phyloP scores from a whole-genome alignment of 2,329 filamentous ascomycete genomes.

The Myriosclerotinia duriaeana region DNA sequence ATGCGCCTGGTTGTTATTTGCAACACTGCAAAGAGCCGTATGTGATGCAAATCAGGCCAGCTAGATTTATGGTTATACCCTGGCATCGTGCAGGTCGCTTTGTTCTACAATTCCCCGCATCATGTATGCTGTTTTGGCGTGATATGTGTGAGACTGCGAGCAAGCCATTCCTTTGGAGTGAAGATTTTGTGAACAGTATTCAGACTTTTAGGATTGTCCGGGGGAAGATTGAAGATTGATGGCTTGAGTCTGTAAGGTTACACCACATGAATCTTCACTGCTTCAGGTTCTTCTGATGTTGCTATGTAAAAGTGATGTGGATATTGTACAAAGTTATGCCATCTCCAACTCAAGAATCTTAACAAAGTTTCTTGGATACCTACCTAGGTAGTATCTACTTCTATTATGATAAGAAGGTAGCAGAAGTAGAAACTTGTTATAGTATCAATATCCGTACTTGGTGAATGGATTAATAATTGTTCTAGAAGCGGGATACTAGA shows the following conservation, averaged over 20 bases:
- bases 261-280: not conserved
- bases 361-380: not conserved
- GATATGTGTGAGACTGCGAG: slow-evolving; percentile 1
- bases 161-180: not conserved
- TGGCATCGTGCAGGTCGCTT: slow-evolving; percentile 17
- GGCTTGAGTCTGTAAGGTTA: not conserved
- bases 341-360: not conserved
- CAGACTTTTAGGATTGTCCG: not conserved
- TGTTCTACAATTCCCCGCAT: slow-evolving; percentile 14
- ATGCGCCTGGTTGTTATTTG: slow-evolving; percentile 31
- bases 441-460: not conserved
- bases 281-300: not conserved
- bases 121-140: not conserved
- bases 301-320: not conserved
- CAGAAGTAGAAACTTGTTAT: not conserved
- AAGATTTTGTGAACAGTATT: not conserved
- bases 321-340: not conserved
- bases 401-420: not conserved
- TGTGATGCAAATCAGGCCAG: slow-evolving; percentile 28
- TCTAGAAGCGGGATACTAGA: slow-evolving; percentile 11
- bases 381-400: not conserved
- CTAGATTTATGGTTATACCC: slow-evolving; percentile 15
- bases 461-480: not conserved
- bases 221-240: not conserved
- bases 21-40: slow-evolving; percentile 22